A percentile compares a stretch with the other conserved stretches of the same genome.
These are phyloP conservation scores for Elsinoe arachidis DNA, from an alignment of 2,329 filamentous ascomycete genomes.

Conservation along the genomic window DNA sequence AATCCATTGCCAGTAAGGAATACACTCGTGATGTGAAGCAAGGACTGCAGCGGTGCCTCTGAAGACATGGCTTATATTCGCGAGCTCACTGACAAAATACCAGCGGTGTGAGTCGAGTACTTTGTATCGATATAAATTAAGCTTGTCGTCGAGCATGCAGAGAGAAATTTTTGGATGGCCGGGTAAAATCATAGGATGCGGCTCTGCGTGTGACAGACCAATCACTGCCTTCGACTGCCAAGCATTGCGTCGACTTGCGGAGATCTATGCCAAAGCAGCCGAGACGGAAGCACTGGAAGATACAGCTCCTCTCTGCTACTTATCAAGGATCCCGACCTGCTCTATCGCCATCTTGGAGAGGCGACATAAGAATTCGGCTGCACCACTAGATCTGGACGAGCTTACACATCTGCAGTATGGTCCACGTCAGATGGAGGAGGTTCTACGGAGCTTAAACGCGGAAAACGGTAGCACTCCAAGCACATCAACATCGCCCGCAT, in stretches of 20 bases:
- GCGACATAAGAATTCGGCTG: not conserved
- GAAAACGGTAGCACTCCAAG: conserved; percentile 5
- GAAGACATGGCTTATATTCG: not conserved
- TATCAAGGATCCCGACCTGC: not conserved
- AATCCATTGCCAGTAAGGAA: conserved; percentile 27
- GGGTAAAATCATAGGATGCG: not conserved
- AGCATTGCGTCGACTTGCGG: not conserved
- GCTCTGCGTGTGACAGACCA: conserved; percentile 8
- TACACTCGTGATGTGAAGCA: conserved; percentile 16
- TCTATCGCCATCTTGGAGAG: not conserved
- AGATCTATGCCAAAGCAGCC: not conserved
- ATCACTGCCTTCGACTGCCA: not conserved
- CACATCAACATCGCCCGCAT: conserved; percentile 12
- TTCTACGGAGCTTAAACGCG: conserved; percentile 7
- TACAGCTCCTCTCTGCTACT: not conserved
- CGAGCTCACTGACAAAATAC: not conserved
- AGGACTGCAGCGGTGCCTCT: not conserved
- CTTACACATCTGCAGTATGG: conserved; percentile 1
- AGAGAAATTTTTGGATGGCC: conserved; percentile 6
- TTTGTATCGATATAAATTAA: not conserved
- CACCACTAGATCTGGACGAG: not conserved
- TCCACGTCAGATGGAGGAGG: conserved; percentile 11
- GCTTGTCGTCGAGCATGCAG: not conserved
- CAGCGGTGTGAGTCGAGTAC: not conserved
- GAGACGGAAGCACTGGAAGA: not conserved